Base-by-base conservation (phyloP, 2,329 filamentous ascomycete genomes). In the Fusarium sp. region DNA sequence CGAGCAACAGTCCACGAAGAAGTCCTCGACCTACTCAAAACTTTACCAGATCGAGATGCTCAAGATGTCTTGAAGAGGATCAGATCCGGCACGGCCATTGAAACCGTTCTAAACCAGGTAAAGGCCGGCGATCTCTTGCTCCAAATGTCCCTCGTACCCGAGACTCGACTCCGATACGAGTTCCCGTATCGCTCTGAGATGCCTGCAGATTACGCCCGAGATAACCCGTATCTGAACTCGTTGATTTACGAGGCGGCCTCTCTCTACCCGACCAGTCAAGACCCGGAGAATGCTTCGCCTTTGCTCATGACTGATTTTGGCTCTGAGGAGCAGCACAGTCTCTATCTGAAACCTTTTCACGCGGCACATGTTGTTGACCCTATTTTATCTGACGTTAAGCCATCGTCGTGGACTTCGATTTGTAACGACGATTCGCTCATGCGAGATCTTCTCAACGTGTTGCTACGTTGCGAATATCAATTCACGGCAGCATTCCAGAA, bases 401-500 rank as follows among this genome's bases (percentile, higher is more conserved):
- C 79, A 2, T 83, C 83, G 1, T 42, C 67, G 9, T 85, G 84
- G 84, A 85, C 84, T 0, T 62, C 64, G 0, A 80, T 85, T 4
- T 80, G 79, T 42, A 62, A 71, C 7, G 80, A 85, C 31, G 79
- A 85, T 42, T 62, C 20, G 1, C 74, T 85, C 9, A 80, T 85
- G 77, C 76, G 79, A 31, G 79, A 80, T 11, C 67, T 83, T 0
- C 65, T 83, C 1, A 45, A 27, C 1, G 66, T 73, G 1, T 78
- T 79, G 13, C 74, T 83, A 7, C 79, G 78, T 2, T 81, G 80
- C 66, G 83, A 85, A 38, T 83, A 84, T 37, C 79, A 80, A 4
- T 83, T 79, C 71, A 79, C 80, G 0, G 74, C 81, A 0, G 75
- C 76, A 0, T 83, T 85, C 29, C 83, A 85, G 4, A 85, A 84